Evolutionary conservation across 2,329 filamentous ascomycete genomes (phyloP).

Genomic region (Pleurostoma richardsiae): DNA sequence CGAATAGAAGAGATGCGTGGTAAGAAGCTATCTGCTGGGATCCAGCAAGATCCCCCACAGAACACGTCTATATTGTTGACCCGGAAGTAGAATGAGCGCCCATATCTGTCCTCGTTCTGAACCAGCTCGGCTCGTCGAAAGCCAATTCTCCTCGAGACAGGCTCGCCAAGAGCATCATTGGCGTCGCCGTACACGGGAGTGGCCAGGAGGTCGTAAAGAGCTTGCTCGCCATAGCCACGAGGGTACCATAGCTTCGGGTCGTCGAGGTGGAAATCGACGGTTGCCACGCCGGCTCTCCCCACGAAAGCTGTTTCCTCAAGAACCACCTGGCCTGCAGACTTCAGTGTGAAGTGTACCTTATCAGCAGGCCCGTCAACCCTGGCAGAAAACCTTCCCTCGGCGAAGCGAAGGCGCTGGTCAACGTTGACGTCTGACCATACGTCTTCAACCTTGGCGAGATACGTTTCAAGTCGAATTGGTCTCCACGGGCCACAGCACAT

Average conservation of each 20-base stretch:
- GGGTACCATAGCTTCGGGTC: conserved; percentile 42
- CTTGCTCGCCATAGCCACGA: conserved; percentile 27
- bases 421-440: conserved; percentile 39
- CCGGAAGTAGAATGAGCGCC: conserved; percentile 30
- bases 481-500: conserved; percentile 63
- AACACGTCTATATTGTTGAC: conserved; percentile 28
- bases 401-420: conserved; percentile 27
- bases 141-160: conserved; percentile 42
- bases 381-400: conserved; percentile 28
- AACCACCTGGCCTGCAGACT: neutral
- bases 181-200: conserved; percentile 18
- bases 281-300: conserved; percentile 11
- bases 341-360: neutral
- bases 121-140: conserved; percentile 47
- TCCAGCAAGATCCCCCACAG: conserved; percentile 29
- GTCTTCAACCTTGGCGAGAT: conserved; percentile 52
- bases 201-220: conserved; percentile 43
- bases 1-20: conserved; percentile 28
- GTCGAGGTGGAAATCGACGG: conserved; percentile 24
- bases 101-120: conserved; percentile 33
- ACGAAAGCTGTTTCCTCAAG: conserved; percentile 1
- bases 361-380: conserved; percentile 25
- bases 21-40: conserved; percentile 28
- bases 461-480: conserved; percentile 61
- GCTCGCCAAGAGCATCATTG: conserved; percentile 29